Percentiles rank a stretch among this genome's conserved stretches.
phyloP scores from a whole-genome alignment of 768 basidiomycete genomes.

The Lactarius hengduanensis region DNA sequence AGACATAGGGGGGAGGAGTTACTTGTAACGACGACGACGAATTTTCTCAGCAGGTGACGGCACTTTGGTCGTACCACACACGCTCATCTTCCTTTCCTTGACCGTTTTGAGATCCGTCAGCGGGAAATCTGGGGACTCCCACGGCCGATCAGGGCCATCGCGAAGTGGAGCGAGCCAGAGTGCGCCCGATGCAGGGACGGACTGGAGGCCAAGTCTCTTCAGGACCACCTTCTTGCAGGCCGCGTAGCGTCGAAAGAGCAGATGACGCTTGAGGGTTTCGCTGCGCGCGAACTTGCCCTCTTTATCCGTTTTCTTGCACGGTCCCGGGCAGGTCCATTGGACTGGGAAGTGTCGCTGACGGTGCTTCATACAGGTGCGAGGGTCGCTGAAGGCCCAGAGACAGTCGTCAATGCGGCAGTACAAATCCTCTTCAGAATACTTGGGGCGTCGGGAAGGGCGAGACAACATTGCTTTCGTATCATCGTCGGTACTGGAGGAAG shows the following conservation, averaged over 20 bases:
- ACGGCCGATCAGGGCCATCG: slow-evolving; percentile 21
- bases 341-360: slow-evolving; percentile 6
- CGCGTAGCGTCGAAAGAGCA: not conserved
- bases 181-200: not conserved
- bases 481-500: not conserved
- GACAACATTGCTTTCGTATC: not conserved
- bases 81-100: slow-evolving; percentile 9
- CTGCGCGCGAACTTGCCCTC: not conserved
- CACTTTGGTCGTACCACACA: not conserved
- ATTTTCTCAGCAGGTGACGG: not conserved
- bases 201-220: not conserved
- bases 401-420: slow-evolving; percentile 15
- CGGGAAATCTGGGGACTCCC: slow-evolving; percentile 13
- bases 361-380: slow-evolving; percentile 4
- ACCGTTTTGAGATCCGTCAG: slow-evolving; percentile 13
- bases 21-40: slow-evolving; percentile 21
- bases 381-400: slow-evolving; percentile 4
- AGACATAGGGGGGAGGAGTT: not conserved
- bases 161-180: slow-evolving; percentile 11
- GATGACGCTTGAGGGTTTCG: slow-evolving; percentile 15
- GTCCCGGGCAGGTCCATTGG: slow-evolving; percentile 8
- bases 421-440: slow-evolving; percentile 7
- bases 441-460: not conserved
- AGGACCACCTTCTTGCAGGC: slow-evolving; percentile 8
- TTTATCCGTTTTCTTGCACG: not conserved